Evolutionary conservation across 331 rosid genomes (phyloP).

Genomic region (Erythrophleum ivorense): DNA sequence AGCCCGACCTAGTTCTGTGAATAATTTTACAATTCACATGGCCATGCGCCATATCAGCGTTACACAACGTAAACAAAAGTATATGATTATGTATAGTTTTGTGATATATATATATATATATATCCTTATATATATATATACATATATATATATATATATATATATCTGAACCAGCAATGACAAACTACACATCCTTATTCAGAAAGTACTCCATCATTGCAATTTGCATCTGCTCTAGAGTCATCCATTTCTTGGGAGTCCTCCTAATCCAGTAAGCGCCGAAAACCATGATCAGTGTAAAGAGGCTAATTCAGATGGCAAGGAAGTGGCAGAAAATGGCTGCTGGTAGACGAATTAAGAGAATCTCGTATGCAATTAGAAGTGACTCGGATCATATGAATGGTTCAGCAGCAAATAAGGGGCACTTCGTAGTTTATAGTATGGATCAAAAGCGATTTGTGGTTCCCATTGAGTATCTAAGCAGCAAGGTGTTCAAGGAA

Average conservation of each 20-base stretch:
- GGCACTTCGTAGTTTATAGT: conserved; percentile 54
- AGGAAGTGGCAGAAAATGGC: conserved; percentile 52
- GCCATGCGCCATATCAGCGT: conserved; percentile 39
- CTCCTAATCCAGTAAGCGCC: background rate
- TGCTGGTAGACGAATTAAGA: conserved; percentile 18
- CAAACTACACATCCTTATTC: background rate
- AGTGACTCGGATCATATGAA: background rate
- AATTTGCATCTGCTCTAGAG: background rate
- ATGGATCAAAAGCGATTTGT: conserved; percentile 44
- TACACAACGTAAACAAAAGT: conserved; percentile 28
- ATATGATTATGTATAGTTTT: conserved; percentile 35
- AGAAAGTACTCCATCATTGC: background rate
- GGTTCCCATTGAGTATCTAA: conserved; percentile 50
- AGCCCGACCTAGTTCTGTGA: conserved; percentile 21
- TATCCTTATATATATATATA: background rate
- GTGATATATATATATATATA: background rate
- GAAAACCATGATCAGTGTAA: conserved; percentile 43
- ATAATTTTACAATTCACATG: conserved; percentile 29
- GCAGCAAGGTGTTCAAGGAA: conserved; percentile 42
- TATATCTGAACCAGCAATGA: background rate
- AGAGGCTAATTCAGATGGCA: conserved; percentile 47
- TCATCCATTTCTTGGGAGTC: too few species aligned
- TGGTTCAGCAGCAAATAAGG: conserved; percentile 34
- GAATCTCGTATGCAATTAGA: conserved; percentile 36
- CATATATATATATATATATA: background rate